These are phyloP conservation scores for Penicillium janthinellum DNA, from an alignment of 2,329 filamentous ascomycete genomes.

Conservation along the genomic window DNA sequence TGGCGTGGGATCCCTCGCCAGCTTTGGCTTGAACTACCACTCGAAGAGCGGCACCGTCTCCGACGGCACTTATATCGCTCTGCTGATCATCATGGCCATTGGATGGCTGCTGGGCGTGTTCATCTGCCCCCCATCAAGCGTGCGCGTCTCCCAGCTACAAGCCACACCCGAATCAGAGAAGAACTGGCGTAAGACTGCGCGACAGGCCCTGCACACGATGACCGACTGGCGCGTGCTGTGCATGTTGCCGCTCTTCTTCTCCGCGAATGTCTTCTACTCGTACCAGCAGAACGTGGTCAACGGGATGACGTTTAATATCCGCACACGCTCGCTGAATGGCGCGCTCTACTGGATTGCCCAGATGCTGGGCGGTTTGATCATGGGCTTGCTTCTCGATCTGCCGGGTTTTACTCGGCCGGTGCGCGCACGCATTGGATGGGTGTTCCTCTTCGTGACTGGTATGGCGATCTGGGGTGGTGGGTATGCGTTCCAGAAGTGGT, in stretches of 20 bases:
- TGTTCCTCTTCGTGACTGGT: slow-evolving; percentile 50
- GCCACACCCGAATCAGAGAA: slow-evolving; percentile 43
- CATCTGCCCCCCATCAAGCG: slow-evolving; percentile 52
- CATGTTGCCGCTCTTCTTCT: slow-evolving; percentile 59
- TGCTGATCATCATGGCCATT: slow-evolving; percentile 53
- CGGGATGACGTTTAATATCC: slow-evolving; percentile 57
- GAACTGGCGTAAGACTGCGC: slow-evolving; percentile 36
- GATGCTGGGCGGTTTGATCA: slow-evolving; percentile 56
- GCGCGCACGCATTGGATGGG: slow-evolving; percentile 53
- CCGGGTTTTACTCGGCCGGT: slow-evolving; percentile 46
- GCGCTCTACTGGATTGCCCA: slow-evolving; percentile 60
- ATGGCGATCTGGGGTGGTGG: slow-evolving; percentile 63
- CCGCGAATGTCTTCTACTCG: slow-evolving; percentile 59
- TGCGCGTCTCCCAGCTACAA: slow-evolving; percentile 44
- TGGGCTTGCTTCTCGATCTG: slow-evolving; percentile 43
- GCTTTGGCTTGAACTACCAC: slow-evolving; percentile 49
- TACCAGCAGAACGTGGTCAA: slow-evolving; percentile 62
- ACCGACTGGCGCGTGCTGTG: slow-evolving; percentile 50
- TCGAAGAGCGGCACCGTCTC: slow-evolving; percentile 49
- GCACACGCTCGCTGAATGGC: slow-evolving; percentile 58
- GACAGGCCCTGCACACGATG: slow-evolving; percentile 42
- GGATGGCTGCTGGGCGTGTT: slow-evolving; percentile 53
- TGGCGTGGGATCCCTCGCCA: slow-evolving; percentile 48
- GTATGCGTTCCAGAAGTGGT: slow-evolving; percentile 66
- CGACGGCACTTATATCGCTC: slow-evolving; percentile 54